These are phyloP conservation scores for Jatropha podagrica DNA, from an alignment of 441 rosid genomes.

Conservation along the genomic window DNA sequence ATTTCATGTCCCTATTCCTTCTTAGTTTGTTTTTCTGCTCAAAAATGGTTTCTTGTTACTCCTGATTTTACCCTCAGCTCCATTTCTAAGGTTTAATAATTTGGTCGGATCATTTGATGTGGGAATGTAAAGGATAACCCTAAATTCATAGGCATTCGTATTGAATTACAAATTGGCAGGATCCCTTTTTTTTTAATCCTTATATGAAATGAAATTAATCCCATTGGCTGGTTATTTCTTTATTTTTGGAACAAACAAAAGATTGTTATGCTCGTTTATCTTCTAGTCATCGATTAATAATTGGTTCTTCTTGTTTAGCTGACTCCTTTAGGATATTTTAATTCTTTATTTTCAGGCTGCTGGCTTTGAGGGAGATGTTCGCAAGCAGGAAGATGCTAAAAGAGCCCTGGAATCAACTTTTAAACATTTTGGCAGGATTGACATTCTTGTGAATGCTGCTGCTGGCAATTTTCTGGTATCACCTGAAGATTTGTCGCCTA, in stretches of 20 bases:
- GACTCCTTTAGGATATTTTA: not conserved
- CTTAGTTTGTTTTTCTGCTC: not conserved
- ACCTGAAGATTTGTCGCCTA: constrained; percentile 87
- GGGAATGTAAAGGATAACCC: too few species aligned
- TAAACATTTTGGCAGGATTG: constrained; percentile 66
- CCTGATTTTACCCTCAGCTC: not conserved
- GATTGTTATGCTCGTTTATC: not conserved
- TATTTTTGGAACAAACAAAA: not conserved
- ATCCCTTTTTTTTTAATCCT: too few species aligned
- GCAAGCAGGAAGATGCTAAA: constrained; percentile 73
- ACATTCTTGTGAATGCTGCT: constrained; percentile 83
- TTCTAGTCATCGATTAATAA: not conserved
- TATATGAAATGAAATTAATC: too few species aligned
- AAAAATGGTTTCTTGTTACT: not conserved
- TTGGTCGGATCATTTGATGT: not conserved
- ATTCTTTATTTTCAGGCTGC: constrained; percentile 49
- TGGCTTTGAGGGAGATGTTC: constrained; percentile 94
- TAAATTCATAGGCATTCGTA: too few species aligned
- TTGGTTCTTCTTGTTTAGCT: not conserved
- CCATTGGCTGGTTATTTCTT: not conserved
- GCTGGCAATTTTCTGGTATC: constrained; percentile 88
- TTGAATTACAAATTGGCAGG: too few species aligned
- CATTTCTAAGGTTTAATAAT: not conserved
- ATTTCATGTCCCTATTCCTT: not conserved
- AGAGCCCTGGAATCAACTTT: constrained; percentile 78